Base-by-base conservation (phyloP, 2,329 filamentous ascomycete species). In the Plectosphaerella sp. region DNA sequence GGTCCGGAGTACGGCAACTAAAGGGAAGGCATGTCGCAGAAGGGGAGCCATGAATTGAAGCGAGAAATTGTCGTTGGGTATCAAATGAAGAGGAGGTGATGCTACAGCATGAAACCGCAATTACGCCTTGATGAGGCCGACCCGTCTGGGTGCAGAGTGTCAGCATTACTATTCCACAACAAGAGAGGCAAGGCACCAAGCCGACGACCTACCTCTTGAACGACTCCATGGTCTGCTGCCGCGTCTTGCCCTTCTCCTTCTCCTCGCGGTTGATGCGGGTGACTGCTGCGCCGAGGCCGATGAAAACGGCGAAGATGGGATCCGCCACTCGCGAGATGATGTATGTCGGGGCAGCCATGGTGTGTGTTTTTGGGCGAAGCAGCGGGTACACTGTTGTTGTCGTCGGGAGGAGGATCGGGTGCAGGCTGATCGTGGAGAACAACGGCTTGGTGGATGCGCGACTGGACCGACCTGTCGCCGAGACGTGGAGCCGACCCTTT, bases 251-350 rank as follows among this genome's bases (percentile, higher is more conserved):
- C 66, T 82, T 80, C 48, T 76, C 77, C 64, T 79, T 79, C 58
- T 81, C 78, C 60, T 84, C 81, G 37, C 81, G 79, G 57, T 77
- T 83, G 69, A 84, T 82, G 56, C 81, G 74, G 43, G 75, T 76
- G 10, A 69, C 76, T 24, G 81, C 79, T 2, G 81, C 81, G 22
- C 74, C 73, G 25, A 83, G 58, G 16, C 81, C 81, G 50, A 84
- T 83, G 52, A 76, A 62, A 14, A 84, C 60, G 39, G 79, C 81
- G 50, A 84, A 84, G 36, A 84, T 74, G 16, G 81, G 81, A 57
- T 84, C 81, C 16, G 75, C 79, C 8, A 75, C 72, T 60, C 74
- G 72, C n/a, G 80, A 83, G 52, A 84, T 82, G 56, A 84, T 83
- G 62, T 83, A 84, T 2, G 77, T 75, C 5, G 79, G 77, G 20